Percentiles rank a stretch among this genome's conserved stretches.
These are phyloP conservation scores for Coniosporium tulheliwenetii DNA, from an alignment of 2,329 filamentous ascomycete genomes.

Conservation along the genomic window DNA sequence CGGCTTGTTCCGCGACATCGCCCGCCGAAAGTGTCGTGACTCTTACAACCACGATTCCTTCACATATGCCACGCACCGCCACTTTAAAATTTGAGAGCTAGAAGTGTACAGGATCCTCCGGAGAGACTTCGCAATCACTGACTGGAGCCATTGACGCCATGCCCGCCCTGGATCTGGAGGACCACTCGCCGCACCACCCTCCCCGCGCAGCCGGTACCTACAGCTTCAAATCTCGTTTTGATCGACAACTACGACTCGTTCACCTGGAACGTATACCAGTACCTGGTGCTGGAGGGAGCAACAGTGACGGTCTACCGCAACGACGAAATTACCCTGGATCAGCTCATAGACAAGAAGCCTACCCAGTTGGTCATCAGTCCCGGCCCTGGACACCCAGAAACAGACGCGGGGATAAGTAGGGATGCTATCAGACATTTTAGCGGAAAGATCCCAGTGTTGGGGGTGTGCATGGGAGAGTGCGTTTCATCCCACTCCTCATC, in stretches of 20 bases:
- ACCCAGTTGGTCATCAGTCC: conserved; percentile 93
- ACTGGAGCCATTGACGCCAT: not conserved
- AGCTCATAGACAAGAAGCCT: conserved; percentile 68
- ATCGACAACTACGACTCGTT: conserved; percentile 99
- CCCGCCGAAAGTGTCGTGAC: too few relatives aligned
- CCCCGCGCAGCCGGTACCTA: conserved; percentile 54
- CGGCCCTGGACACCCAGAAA: conserved; percentile 80
- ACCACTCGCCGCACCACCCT: conserved; percentile 79
- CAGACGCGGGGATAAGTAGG: conserved; percentile 85
- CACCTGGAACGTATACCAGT: conserved; percentile 99
- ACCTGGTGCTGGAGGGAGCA: conserved; percentile 89
- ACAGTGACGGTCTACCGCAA: conserved; percentile 82
- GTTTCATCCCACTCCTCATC: conserved; percentile 17
- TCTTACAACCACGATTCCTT: too few relatives aligned
- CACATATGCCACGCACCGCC: too few relatives aligned
- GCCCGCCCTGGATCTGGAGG: conserved; percentile 37
- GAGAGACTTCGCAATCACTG: too few relatives aligned
- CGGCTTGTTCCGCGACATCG: too few relatives aligned
- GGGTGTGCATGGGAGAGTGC: conserved; percentile 97
- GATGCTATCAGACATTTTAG: conserved; percentile 82
- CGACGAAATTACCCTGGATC: conserved; percentile 74
- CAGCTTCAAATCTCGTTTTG: conserved; percentile 78
- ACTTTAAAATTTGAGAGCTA: too few relatives aligned
- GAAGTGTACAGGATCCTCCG: too few relatives aligned
- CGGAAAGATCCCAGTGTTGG: conserved; percentile 87